Conservation (phyloP, 164 flowering plant species). For the Warburgia ugandensis region DNA sequence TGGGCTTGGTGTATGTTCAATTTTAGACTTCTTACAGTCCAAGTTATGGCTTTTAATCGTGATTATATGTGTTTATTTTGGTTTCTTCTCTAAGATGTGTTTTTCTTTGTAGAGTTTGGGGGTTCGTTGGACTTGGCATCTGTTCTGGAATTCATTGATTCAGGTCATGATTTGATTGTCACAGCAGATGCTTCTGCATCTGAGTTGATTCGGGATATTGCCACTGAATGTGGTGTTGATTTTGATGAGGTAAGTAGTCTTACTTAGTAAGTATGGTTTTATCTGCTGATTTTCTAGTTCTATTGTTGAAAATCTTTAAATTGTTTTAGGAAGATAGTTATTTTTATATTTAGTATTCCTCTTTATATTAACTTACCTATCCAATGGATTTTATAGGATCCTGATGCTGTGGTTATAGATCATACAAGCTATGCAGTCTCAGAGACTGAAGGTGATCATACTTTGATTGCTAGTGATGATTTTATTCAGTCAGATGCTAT, state of each 20-base stretch:
- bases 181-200: slow-evolving; percentile 74
- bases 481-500: slow-evolving; percentile 58
- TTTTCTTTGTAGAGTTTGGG: slow-evolving; percentile 54
- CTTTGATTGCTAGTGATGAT: slow-evolving; percentile 78
- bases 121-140: slow-evolving; percentile 64
- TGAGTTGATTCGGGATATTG: slow-evolving; percentile 76
- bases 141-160: slow-evolving; percentile 75
- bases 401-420: slow-evolving; percentile 76
- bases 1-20: too few species aligned
- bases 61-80: background rate
- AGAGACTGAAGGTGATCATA: slow-evolving; percentile 71
- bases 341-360: too few species aligned
- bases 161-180: slow-evolving; percentile 78
- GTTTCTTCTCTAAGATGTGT: too few species aligned
- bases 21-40: too few species aligned
- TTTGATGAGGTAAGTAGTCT: slow-evolving; percentile 81
- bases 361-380: too few species aligned
- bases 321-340: too few species aligned
- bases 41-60: too few species aligned
- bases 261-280: too few species aligned
- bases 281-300: too few species aligned
- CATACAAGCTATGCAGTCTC: slow-evolving; percentile 81
- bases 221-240: slow-evolving; percentile 87
- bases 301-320: too few species aligned
- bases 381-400: too few species aligned